Percentiles rank a stretch among this genome's conserved stretches.
Evolutionary conservation across 2,329 filamentous ascomycete species (phyloP).

Genomic region (Sporothrix pseudoabietina): DNA sequence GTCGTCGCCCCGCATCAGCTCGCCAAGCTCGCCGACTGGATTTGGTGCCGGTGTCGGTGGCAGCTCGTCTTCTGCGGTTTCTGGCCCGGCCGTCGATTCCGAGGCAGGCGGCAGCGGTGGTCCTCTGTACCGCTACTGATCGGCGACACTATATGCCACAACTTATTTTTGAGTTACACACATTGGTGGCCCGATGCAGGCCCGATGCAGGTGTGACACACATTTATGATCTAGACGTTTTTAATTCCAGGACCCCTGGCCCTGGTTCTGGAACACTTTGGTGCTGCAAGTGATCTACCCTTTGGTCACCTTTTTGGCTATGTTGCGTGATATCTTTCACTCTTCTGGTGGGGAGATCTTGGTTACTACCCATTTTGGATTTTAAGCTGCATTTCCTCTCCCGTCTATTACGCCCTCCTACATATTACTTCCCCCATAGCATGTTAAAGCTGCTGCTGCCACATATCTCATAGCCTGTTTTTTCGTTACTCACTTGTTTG

Average conservation of each 20-base stretch:
- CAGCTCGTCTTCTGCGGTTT: slow-evolving; percentile 7
- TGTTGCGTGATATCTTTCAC: background rate
- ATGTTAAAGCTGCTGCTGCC: background rate
- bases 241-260: background rate
- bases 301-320: background rate
- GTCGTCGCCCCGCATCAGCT: background rate
- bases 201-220: background rate
- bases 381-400: background rate
- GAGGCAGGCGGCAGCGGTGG: slow-evolving; percentile 11
- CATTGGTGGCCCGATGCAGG: background rate
- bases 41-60: slow-evolving; percentile 12
- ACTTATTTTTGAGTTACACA: background rate
- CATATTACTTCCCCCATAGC: background rate
- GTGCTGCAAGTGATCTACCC: background rate
- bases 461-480: background rate
- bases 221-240: background rate
- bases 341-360: background rate
- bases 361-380: background rate
- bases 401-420: background rate
- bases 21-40: background rate
- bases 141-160: no score
- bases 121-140: slow-evolving; percentile 25
- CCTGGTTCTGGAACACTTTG: background rate
- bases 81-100: slow-evolving; percentile 19
- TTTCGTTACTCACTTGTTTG: background rate